A percentile compares a stretch with the other conserved stretches of the same genome.
These are phyloP conservation scores for Pleurotus salmoneostramineus DNA, from an alignment of 768 basidiomycete species.

Conservation along the genomic window DNA sequence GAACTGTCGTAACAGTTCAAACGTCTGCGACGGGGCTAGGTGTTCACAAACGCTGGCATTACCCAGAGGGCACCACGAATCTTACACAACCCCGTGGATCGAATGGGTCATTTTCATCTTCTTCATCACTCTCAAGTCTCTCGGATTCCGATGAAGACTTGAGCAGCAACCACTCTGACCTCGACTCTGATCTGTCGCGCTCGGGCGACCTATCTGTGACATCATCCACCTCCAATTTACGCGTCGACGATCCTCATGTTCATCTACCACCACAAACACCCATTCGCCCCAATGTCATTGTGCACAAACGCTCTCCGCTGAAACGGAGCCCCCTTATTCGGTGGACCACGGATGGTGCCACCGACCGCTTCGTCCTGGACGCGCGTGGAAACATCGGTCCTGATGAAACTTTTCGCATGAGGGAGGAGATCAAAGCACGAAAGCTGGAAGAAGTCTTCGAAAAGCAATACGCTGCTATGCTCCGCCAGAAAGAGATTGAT, in stretches of 20 bases:
- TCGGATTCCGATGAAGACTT: background rate
- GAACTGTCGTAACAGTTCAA: conserved; percentile 1
- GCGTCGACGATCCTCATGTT: background rate
- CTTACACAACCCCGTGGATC: background rate
- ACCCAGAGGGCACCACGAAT: background rate
- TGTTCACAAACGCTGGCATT: conserved; percentile 9
- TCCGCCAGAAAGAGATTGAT: background rate
- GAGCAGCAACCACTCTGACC: background rate
- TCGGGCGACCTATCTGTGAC: background rate
- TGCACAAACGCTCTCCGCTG: background rate
- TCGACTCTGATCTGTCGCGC: background rate
- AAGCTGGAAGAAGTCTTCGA: conserved; percentile 4
- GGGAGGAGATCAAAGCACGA: background rate
- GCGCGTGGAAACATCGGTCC: background rate
- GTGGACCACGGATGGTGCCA: conserved; percentile 3
- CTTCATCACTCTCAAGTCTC: background rate
- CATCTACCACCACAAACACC: conserved; percentile 6
- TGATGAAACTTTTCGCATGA: background rate
- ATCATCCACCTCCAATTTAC: background rate
- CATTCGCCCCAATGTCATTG: background rate
- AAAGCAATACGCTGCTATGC: conserved; percentile 3
- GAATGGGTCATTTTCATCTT: conserved; percentile 2
- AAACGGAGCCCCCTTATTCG: conserved; percentile 1
- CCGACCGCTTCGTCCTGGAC: background rate
- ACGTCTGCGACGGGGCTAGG: conserved; percentile 9